phyloP scores from a whole-genome alignment of 345 rosid species.

The Brassica nigra region DNA sequence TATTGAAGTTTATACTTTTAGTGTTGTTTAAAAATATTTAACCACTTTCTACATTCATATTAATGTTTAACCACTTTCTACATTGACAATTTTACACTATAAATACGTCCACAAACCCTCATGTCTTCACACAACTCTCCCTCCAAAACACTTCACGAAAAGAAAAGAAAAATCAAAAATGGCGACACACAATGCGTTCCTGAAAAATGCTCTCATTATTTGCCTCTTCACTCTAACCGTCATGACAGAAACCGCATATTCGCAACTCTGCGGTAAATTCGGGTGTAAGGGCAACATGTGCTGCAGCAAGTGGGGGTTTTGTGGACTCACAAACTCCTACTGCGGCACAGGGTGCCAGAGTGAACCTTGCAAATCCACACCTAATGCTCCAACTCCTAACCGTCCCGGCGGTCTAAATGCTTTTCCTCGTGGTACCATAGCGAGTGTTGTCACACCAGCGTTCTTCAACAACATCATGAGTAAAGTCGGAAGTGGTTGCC shows the following conservation, averaged over 20 bases:
- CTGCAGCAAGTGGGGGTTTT: constrained; percentile 35
- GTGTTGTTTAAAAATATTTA: too few species aligned
- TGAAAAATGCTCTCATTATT: constrained; percentile 17
- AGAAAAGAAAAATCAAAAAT: neutral
- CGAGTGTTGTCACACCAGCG: too few species aligned
- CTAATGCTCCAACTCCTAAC: constrained; percentile 30
- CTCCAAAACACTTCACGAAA: neutral
- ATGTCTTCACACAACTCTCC: constrained; percentile 19
- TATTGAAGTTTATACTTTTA: too few species aligned
- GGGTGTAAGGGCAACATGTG: constrained; percentile 12
- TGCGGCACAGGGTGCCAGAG: constrained; percentile 37
- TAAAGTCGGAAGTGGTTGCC: too few species aligned
- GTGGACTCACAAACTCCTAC: constrained; percentile 32
- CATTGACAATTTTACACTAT: constrained; percentile 7
- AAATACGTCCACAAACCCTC: constrained; percentile 3
- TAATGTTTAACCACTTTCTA: too few species aligned
- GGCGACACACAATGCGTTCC: constrained; percentile 5
- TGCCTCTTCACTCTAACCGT: constrained; percentile 23
- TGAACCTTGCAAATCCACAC: constrained; percentile 30
- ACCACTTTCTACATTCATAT: too few species aligned
- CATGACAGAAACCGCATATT: constrained; percentile 19
- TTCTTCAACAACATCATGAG: too few species aligned
- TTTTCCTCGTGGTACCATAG: constrained; percentile 22
- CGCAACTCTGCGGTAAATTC: constrained; percentile 29
- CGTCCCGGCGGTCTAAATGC: constrained; percentile 27